A percentile compares a stretch with the other conserved stretches of the same genome.
Conservation (phyloP, 495 filamentous ascomycete genomes). For the Lasiosphaeria ovina region DNA sequence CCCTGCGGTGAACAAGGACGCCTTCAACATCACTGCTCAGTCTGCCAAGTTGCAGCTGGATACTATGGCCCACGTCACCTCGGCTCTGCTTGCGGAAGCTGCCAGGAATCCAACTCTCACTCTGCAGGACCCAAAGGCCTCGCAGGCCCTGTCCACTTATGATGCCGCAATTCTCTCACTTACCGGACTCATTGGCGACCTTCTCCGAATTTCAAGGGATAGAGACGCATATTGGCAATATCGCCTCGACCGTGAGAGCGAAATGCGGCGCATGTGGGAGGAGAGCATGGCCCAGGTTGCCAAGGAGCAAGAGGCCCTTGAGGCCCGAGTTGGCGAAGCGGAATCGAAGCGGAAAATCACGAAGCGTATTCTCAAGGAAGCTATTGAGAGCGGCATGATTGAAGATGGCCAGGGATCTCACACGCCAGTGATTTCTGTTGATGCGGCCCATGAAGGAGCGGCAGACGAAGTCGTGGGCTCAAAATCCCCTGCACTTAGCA, state of each 20-base stretch:
- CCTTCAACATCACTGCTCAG: slow-evolving; percentile 92
- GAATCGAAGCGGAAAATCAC: slow-evolving; percentile 86
- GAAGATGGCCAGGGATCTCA: slow-evolving; percentile 42
- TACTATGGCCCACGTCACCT: slow-evolving; percentile 76
- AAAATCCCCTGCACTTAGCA: slow-evolving; percentile 45
- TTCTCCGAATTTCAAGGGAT: slow-evolving; percentile 87
- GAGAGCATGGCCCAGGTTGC: slow-evolving; percentile 96
- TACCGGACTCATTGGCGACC: slow-evolving; percentile 79
- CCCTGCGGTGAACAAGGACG: slow-evolving; percentile 74
- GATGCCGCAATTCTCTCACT: slow-evolving; percentile 85
- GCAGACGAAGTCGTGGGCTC: slow-evolving; percentile 33
- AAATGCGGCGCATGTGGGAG: slow-evolving; percentile 93
- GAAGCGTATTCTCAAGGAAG: slow-evolving; percentile 86
- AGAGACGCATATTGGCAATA: slow-evolving; percentile 97
- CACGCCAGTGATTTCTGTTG: slow-evolving; percentile 24
- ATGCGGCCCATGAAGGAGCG: slow-evolving; percentile 38
- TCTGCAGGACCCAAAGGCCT: slow-evolving; percentile 70
- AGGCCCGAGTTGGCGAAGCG: slow-evolving; percentile 82
- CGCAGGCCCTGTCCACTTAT: slow-evolving; percentile 81
- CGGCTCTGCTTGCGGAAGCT: slow-evolving; percentile 74
- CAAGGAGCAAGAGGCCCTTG: slow-evolving; percentile 86
- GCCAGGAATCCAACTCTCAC: slow-evolving; percentile 63
- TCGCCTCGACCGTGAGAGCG: slow-evolving; percentile 81
- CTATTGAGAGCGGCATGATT: slow-evolving; percentile 60
- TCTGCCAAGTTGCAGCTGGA: slow-evolving; percentile 91